Base-by-base conservation (phyloP, 1,284 basidiomycete species). In the Cryptococcus sp. region DNA sequence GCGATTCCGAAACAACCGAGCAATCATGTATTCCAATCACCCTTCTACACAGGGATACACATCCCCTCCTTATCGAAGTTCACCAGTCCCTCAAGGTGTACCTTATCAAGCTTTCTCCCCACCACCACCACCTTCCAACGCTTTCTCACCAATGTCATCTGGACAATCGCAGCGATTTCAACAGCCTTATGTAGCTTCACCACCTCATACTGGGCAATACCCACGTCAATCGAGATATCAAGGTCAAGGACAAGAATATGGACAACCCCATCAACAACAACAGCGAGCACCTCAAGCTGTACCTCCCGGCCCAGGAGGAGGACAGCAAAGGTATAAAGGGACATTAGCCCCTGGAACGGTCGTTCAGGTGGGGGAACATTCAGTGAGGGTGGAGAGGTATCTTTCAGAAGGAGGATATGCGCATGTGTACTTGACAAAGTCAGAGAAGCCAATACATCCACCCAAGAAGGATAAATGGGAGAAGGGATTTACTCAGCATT, bases 391-490 rank as follows among this genome's bases (percentile, higher is more conserved):
- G 48, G 85, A 90, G 63, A 78, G 86, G 65, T 98, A 96, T 79
- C 83, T 99, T 47, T 89, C 86, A 48, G 93, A 98, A 84, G 93
- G 92, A 76, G 96, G 96, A 16, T 99, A 98, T 73, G 94, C 96
- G 1, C 90, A 97, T 77, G 94, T 99, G 46, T 99, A 99, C 77
- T 85, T 98, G 54, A 93, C 96, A 50, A 82, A 84, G 51, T 92
- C 92, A 5, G 81, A 87, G 3, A 79, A 82, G 48, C 90, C 92
- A 1, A 87, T 98, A 45, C 87, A 86, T 75, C 70, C 71, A 0
- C 70, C 69, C 0, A 49, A 37, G 11, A 60, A 52, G 44, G 45
- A 55, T 22, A 62, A 57, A 45, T 67, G 61, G 51, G 88, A 54
- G 49, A 68, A 66, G 52, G 68, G 69, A 3, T 72, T 69, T 50